Conservation (phyloP, 1,284 basidiomycete genomes). For the Somion occarium region DNA sequence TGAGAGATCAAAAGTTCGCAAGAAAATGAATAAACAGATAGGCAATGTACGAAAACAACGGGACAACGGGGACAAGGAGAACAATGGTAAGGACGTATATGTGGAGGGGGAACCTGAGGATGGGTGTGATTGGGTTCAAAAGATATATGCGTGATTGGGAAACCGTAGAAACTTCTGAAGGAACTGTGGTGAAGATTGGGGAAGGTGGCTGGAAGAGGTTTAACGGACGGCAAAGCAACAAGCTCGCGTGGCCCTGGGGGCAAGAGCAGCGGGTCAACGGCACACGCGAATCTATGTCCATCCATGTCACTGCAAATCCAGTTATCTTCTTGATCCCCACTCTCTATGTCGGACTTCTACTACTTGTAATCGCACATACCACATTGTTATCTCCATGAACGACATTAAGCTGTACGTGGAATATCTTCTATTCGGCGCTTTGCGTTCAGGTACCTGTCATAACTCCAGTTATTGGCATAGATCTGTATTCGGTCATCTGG, state of each 20-base stretch:
- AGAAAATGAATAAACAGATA: not conserved
- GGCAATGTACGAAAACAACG: slow-evolving; percentile 10
- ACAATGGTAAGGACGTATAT: not conserved
- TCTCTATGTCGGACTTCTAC: not conserved
- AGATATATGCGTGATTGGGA: not conserved
- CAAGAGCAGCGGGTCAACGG: not conserved
- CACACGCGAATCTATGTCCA: not conserved
- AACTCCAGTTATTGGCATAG: not conserved
- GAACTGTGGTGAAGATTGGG: not conserved
- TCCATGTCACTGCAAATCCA: not conserved
- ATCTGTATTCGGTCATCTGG: no score
- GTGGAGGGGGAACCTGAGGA: not conserved
- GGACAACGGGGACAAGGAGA: not conserved
- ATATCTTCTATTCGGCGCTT: not conserved
- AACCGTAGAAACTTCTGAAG: not conserved
- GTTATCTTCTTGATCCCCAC: not conserved
- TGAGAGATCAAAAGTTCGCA: not conserved
- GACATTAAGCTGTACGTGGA: not conserved
- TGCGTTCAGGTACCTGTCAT: not conserved
- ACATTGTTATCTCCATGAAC: not conserved
- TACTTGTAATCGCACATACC: not conserved
- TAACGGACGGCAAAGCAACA: not conserved
- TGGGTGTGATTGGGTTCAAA: not conserved
- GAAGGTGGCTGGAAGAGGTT: not conserved
- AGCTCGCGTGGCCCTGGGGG: not conserved